These are phyloP conservation scores for Penicillium carneum DNA, from an alignment of 2,329 filamentous ascomycete species.

Conservation along the genomic window DNA sequence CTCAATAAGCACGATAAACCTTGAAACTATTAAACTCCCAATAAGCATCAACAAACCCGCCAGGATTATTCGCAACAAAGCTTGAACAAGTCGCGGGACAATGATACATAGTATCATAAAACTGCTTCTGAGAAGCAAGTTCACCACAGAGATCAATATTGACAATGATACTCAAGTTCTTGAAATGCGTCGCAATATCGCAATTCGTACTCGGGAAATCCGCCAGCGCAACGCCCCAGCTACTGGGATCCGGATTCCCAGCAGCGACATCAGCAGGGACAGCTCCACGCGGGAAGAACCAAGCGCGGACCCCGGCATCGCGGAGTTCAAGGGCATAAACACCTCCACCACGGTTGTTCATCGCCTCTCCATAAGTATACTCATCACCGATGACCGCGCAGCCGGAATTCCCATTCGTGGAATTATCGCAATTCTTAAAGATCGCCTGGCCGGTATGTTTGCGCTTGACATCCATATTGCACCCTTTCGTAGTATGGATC, in stretches of 20 bases:
- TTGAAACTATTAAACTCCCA: conserved; percentile 71
- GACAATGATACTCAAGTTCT: conserved; percentile 70
- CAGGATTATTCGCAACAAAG: conserved; percentile 65
- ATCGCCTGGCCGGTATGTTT: conserved; percentile 59
- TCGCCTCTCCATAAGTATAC: conserved; percentile 59
- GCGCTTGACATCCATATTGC: conserved; percentile 62
- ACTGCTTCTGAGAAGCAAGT: conserved; percentile 52
- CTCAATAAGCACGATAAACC: conserved; percentile 59
- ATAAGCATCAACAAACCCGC: conserved; percentile 65
- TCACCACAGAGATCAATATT: conserved; percentile 72
- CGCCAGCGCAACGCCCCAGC: conserved; percentile 68
- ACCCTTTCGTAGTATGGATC: conserved; percentile 65
- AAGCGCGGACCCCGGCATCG: conserved; percentile 66
- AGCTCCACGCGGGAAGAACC: conserved; percentile 62
- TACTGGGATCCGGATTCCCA: conserved; percentile 64
- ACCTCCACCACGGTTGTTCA: conserved; percentile 65
- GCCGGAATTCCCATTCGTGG: conserved; percentile 62
- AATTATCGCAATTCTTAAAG: conserved; percentile 60
- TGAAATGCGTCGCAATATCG: conserved; percentile 66
- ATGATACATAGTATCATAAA: conserved; percentile 44
- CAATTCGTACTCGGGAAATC: conserved; percentile 72
- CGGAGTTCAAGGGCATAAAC: conserved; percentile 69
- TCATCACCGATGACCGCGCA: conserved; percentile 60
- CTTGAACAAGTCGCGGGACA: conserved; percentile 64
- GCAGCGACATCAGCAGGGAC: conserved; percentile 62